Evolutionary conservation across 169 alveolate species (phyloP).

Genomic region (Plasmodium yoelii): DNA sequence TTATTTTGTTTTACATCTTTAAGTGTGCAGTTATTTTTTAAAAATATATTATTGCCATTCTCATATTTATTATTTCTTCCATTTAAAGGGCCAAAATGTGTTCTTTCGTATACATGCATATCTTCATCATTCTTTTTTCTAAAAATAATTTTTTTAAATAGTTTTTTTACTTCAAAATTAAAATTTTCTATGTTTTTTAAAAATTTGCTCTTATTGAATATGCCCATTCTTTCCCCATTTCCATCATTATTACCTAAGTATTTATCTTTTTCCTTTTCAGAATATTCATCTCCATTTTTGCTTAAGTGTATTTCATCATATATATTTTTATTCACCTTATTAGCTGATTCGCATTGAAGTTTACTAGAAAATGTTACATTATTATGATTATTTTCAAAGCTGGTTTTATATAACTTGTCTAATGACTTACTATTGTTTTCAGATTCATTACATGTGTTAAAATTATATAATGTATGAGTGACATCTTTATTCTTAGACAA

Average conservation of each 20-base stretch:
- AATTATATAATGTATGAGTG: no score
- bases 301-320: no score
- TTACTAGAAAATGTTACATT: no score
- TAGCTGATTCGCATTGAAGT: no score
- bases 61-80: slow-evolving; percentile 18
- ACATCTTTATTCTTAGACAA: no score
- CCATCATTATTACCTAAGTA: background rate
- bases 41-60: slow-evolving; percentile 12
- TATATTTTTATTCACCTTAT: no score
- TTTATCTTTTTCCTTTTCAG: slow-evolving; percentile 11
- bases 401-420: no score
- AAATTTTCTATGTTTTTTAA: slow-evolving; percentile 36
- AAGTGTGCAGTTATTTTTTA: slow-evolving; percentile 33
- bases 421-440: no score
- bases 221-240: background rate
- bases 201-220: slow-evolving; percentile 13
- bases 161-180: slow-evolving; percentile 22
- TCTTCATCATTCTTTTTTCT: slow-evolving; percentile 27
- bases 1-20: slow-evolving; percentile 43
- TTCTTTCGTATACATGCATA: background rate
- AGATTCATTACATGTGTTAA: no score
- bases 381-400: no score
- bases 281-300: background rate
- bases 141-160: slow-evolving; percentile 27
- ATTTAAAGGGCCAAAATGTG: background rate